phyloP scores from a whole-genome alignment of 2,329 filamentous ascomycete genomes.

The Coleophoma eucalyptorum region DNA sequence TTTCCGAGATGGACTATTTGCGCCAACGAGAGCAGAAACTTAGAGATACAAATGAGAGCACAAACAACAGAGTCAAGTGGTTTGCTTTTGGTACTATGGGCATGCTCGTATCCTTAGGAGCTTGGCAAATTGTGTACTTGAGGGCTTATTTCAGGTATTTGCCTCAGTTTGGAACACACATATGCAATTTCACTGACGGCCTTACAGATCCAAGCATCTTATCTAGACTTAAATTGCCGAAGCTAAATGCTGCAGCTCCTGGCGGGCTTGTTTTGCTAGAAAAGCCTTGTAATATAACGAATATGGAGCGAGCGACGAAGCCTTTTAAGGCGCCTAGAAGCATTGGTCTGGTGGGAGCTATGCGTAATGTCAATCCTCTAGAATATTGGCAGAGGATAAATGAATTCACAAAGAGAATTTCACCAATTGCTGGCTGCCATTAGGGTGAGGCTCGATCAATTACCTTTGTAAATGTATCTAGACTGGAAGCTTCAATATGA shows the following conservation, averaged over 20 bases:
- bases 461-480: too few species aligned
- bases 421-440: too few species aligned
- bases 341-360: not conserved
- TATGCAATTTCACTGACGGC: slow-evolving; percentile 5
- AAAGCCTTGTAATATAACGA: slow-evolving; percentile 19
- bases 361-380: not conserved
- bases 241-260: slow-evolving; percentile 4
- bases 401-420: too few species aligned
- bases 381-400: too few species aligned
- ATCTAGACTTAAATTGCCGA: slow-evolving; percentile 39
- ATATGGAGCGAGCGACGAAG: not conserved
- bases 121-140: slow-evolving; percentile 97
- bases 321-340: not conserved
- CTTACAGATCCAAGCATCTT: slow-evolving; percentile 61
- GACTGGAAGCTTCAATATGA: too few species aligned
- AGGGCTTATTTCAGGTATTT: slow-evolving; percentile 88
- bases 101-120: slow-evolving; percentile 83
- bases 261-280: slow-evolving; percentile 22
- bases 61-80: slow-evolving; percentile 98
- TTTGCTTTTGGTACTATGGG: slow-evolving; percentile 94
- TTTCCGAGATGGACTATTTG: slow-evolving; percentile 95
- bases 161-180: not conserved
- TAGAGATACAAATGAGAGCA: slow-evolving; percentile 98
- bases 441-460: too few species aligned
- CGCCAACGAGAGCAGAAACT: slow-evolving; percentile 87